Percentiles rank a stretch among this genome's conserved stretches.
phyloP scores from a whole-genome alignment of 1,139 yeast species.

The Scheffersomyces lignicola region DNA sequence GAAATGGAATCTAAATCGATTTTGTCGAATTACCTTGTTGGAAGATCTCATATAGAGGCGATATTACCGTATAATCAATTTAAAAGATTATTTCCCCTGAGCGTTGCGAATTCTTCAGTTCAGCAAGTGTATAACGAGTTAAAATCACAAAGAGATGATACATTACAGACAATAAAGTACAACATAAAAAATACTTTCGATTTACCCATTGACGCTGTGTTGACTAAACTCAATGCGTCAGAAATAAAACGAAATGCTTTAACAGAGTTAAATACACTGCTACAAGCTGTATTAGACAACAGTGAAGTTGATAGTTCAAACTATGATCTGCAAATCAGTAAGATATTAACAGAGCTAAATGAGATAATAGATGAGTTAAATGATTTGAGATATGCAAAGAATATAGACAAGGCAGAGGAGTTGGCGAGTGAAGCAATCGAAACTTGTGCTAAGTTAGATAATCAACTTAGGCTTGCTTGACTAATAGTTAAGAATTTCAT shows the following conservation, averaged over 20 bases:
- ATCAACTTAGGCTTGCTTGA: not conserved
- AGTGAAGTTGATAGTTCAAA: not conserved
- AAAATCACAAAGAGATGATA: slow-evolving; percentile 18
- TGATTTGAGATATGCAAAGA: not conserved
- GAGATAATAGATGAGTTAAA: not conserved
- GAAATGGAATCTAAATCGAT: slow-evolving; percentile 16
- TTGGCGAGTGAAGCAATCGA: not conserved
- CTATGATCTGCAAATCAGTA: not conserved
- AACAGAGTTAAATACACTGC: slow-evolving; percentile 1
- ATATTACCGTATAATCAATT: slow-evolving; percentile 12
- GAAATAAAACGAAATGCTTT: slow-evolving; percentile 8
- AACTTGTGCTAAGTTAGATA: slow-evolving; percentile 2
- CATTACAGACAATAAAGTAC: slow-evolving; percentile 13
- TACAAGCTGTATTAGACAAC: not conserved
- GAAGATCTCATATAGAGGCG: slow-evolving; percentile 12
- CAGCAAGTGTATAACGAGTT: slow-evolving; percentile 18
- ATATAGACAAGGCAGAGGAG: not conserved
- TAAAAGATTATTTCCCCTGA: slow-evolving; percentile 10
- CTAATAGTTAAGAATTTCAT: not conserved
- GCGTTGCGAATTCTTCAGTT: slow-evolving; percentile 1
- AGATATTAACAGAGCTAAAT: not conserved
- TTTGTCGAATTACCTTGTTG: slow-evolving; percentile 13
- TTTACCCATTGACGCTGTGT: slow-evolving; percentile 20
- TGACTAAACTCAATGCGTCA: slow-evolving; percentile 5
- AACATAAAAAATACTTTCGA: slow-evolving; percentile 22